Percentiles rank a stretch among this genome's conserved stretches.
phyloP scores from a whole-genome alignment of 1,139 yeast genomes.

The Casaregolazyma lundiana region DNA sequence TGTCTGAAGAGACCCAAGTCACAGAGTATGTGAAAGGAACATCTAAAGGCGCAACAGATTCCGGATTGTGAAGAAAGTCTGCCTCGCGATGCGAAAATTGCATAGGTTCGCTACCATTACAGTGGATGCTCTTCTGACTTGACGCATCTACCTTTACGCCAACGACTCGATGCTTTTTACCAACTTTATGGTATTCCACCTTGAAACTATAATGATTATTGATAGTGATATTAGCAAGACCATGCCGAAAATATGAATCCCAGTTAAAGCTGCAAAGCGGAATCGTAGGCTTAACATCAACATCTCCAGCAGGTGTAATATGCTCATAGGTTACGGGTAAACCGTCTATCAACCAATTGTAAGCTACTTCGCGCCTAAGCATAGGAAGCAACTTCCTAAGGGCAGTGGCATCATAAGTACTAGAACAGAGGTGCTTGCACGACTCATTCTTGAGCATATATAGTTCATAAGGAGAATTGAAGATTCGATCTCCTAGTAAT shows the following conservation, averaged over 20 bases:
- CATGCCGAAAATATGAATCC: constrained; percentile 36
- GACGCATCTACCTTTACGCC: constrained; percentile 76
- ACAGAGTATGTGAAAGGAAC: constrained; percentile 63
- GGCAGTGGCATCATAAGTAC: constrained; percentile 53
- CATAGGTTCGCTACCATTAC: constrained; percentile 33
- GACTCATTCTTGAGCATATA: constrained; percentile 66
- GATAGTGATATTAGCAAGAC: constrained; percentile 38
- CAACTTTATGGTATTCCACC: constrained; percentile 77
- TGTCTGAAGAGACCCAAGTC: constrained; percentile 60
- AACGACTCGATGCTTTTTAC: constrained; percentile 73
- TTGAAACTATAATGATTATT: constrained; percentile 75
- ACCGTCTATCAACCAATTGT: constrained; percentile 94
- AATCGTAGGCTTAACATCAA: constrained; percentile 75
- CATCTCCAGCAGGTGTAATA: constrained; percentile 35
- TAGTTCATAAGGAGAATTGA: constrained; percentile 82
- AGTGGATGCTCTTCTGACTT: constrained; percentile 59
- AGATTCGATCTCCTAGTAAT: constrained; percentile 91
- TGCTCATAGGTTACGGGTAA: constrained; percentile 81
- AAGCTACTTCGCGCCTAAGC: constrained; percentile 75
- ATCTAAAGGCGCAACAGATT: constrained; percentile 36
- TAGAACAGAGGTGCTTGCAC: constrained; percentile 62
- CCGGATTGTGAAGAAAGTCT: constrained; percentile 35
- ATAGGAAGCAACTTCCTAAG: constrained; percentile 68
- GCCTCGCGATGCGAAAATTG: constrained; percentile 31
- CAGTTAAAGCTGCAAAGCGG: constrained; percentile 51